These are phyloP conservation scores for Lecanicillium sp. DNA, from an alignment of 2,329 filamentous ascomycete species.

Conservation along the genomic window DNA sequence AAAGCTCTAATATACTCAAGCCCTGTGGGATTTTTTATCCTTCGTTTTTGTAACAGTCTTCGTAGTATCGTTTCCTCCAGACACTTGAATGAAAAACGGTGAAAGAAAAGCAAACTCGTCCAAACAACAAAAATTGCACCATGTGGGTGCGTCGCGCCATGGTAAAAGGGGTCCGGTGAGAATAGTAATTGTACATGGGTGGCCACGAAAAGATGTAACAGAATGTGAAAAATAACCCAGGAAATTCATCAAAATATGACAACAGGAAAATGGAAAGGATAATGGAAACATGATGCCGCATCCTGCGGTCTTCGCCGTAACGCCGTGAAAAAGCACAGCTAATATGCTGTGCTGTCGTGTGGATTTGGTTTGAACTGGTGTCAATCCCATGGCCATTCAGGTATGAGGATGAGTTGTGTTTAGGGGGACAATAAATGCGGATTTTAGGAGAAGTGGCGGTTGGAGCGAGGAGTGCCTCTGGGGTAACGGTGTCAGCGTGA, in stretches of 20 bases:
- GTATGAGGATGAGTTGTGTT: background rate
- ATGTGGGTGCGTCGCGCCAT: constrained; percentile 1
- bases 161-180: constrained; percentile 9
- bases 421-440: background rate
- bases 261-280: constrained; percentile 4
- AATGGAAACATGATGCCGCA: constrained; percentile 6
- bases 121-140: constrained; percentile 4
- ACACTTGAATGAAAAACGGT: too few relatives aligned
- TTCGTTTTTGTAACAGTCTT: too few relatives aligned
- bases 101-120: constrained; percentile 6
- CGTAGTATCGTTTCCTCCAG: too few relatives aligned
- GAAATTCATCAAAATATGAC: constrained; percentile 2
- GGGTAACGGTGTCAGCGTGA: constrained; percentile 4
- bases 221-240: constrained; percentile 2
- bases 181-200: constrained; percentile 28
- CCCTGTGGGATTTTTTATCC: too few relatives aligned
- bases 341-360: background rate
- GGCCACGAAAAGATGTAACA: constrained; percentile 8
- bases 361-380: too few relatives aligned
- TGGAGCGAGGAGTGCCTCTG: constrained; percentile 38
- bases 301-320: background rate
- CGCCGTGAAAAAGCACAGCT: constrained; percentile 7
- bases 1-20: constrained; percentile 10
- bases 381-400: constrained; percentile 4
- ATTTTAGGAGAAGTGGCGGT: constrained; percentile 30